Conservation (phyloP, 2,329 filamentous ascomycete species). For the Fusarium incarnatum region DNA sequence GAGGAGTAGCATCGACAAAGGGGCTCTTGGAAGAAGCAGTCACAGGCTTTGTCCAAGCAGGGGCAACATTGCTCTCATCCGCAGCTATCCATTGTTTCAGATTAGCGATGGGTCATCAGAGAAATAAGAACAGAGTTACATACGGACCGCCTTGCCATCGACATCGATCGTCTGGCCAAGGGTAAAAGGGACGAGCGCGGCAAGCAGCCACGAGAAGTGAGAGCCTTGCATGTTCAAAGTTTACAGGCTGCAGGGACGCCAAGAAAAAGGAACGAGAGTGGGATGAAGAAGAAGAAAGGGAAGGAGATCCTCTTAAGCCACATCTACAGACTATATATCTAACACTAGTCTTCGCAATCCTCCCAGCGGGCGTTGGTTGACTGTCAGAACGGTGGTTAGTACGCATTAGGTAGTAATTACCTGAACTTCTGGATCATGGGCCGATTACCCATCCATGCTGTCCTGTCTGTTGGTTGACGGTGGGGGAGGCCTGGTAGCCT, state of each 20-base stretch:
- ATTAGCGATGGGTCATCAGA: constrained; percentile 21
- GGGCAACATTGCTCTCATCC: constrained; percentile 42
- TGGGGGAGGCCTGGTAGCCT: constrained; percentile 4
- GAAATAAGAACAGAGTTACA: constrained; percentile 1
- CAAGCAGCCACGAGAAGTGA: constrained; percentile 30
- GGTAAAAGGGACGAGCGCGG: constrained; percentile 20
- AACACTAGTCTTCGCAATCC: neutral
- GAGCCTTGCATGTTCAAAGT: constrained; percentile 24
- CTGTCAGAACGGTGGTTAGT: neutral
- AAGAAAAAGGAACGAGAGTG: constrained; percentile 13
- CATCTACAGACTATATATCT: constrained; percentile 36
- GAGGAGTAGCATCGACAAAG: constrained; percentile 41
- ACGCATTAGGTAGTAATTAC: constrained; percentile 35
- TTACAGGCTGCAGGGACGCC: constrained; percentile 18
- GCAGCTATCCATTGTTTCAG: constrained; percentile 32
- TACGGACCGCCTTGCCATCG: constrained; percentile 37
- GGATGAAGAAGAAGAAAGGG: constrained; percentile 3
- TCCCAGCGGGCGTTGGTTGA: neutral
- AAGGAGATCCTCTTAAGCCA: constrained; percentile 22
- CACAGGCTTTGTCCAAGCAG: constrained; percentile 26
- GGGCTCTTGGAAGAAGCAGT: constrained; percentile 13
- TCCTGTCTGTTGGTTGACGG: constrained; percentile 3
- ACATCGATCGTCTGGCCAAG: constrained; percentile 38
- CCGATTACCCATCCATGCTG: constrained; percentile 22
- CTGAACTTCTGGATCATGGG: constrained; percentile 9